These are phyloP conservation scores for Craterostigma plantagineum DNA, from an alignment of 257 asterid species.

Conservation along the genomic window DNA sequence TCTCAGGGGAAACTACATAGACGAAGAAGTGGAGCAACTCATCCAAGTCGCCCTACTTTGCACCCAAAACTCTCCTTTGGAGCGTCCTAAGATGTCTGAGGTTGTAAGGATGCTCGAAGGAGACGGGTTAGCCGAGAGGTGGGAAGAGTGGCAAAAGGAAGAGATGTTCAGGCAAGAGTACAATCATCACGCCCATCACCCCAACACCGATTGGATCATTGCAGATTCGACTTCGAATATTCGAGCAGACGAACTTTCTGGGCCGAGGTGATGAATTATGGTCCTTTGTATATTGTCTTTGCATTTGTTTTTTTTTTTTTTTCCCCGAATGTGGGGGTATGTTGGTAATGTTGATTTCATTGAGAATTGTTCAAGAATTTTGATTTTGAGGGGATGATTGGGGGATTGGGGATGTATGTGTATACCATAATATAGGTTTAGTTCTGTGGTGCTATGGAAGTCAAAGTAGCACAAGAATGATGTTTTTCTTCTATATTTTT, in stretches of 20 bases:
- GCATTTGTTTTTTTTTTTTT: no score
- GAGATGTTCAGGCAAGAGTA: conserved; percentile 63
- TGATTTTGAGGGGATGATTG: no score
- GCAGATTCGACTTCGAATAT: conserved; percentile 49
- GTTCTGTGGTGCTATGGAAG: no score
- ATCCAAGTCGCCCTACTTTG: conserved; percentile 83
- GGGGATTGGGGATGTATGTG: no score
- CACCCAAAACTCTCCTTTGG: conserved; percentile 49
- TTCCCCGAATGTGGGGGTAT: no score
- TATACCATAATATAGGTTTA: no score
- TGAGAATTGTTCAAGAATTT: no score
- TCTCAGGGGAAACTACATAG: conserved; percentile 48
- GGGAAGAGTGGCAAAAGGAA: conserved; percentile 96
- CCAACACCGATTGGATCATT: conserved; percentile 44
- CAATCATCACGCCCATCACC: conserved; percentile 22
- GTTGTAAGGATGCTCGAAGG: conserved; percentile 91
- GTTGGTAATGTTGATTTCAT: no score
- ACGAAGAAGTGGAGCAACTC: conserved; percentile 69
- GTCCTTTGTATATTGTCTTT: no score
- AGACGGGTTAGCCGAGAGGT: conserved; percentile 85
- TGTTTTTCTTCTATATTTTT: no score
- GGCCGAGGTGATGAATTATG: conserved; percentile 74
- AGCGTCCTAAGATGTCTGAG: conserved; percentile 91
- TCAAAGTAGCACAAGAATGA: no score
- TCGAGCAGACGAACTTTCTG: conserved; percentile 67